A percentile compares a stretch with the other conserved stretches of the same genome.
Conservation (phyloP, 1,284 basidiomycete genomes). For the Sanghuangporus sanghuang region DNA sequence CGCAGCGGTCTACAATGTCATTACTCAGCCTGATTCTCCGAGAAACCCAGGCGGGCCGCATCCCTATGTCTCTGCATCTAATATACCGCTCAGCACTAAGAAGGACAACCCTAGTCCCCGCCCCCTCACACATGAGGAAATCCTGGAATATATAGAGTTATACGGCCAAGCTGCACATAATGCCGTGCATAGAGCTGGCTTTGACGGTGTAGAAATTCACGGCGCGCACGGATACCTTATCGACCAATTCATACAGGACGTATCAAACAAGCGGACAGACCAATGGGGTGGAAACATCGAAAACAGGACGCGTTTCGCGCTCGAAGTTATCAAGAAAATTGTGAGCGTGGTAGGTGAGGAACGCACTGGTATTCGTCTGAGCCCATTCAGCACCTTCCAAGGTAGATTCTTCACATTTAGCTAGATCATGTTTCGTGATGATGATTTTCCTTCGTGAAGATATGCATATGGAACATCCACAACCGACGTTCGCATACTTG, state of each 20-base stretch:
- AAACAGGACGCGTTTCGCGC: slow-evolving; percentile 46
- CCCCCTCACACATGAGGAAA: slow-evolving; percentile 22
- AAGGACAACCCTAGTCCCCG: slow-evolving; percentile 20
- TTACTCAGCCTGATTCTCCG: slow-evolving; percentile 18
- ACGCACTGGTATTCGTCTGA: slow-evolving; percentile 45
- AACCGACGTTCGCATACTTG: slow-evolving; percentile 37
- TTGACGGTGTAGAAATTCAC: slow-evolving; percentile 42
- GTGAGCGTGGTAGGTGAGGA: slow-evolving; percentile 32
- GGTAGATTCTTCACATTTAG: slow-evolving; percentile 21
- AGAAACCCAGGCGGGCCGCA: slow-evolving; percentile 27
- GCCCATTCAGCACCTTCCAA: slow-evolving; percentile 44
- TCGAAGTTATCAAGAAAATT: slow-evolving; percentile 42
- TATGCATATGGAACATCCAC: slow-evolving; percentile 27
- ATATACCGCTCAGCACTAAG: slow-evolving; percentile 35
- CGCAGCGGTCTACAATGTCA: slow-evolving; percentile 26
- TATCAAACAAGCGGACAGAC: slow-evolving; percentile 50
- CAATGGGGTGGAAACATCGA: slow-evolving; percentile 53
- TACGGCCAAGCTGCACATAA: slow-evolving; percentile 17
- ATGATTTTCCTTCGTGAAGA: neutral
- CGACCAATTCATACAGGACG: slow-evolving; percentile 36
- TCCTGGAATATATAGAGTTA: slow-evolving; percentile 2
- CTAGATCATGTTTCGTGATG: neutral
- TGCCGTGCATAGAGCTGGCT: slow-evolving; percentile 33
- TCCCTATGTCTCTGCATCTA: slow-evolving; percentile 36
- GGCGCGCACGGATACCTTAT: slow-evolving; percentile 37